These are phyloP conservation scores for Trichosporon ovoides DNA, from an alignment of 1,284 basidiomycete species.

Conservation along the genomic window DNA sequence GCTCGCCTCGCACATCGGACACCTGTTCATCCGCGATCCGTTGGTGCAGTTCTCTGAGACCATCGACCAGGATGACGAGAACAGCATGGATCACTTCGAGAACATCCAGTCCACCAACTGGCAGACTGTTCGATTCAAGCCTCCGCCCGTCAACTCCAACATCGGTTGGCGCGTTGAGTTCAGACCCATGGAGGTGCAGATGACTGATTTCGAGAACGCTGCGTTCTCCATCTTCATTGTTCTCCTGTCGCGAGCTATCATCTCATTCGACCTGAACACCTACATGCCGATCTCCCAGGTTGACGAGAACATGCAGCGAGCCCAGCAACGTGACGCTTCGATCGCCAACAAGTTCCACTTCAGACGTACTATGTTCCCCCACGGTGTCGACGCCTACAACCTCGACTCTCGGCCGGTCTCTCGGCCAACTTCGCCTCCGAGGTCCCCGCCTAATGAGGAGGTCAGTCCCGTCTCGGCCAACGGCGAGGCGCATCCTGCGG, in stretches of 20 bases:
- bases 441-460: constrained; percentile 22
- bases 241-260: constrained; percentile 85
- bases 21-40: constrained; percentile 96
- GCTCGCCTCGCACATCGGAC: constrained; percentile 85
- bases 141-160: constrained; percentile 80
- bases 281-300: constrained; percentile 99
- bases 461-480: constrained; percentile 2
- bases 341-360: constrained; percentile 76
- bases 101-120: constrained; percentile 99
- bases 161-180: constrained; percentile 99
- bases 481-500: neutral
- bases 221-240: constrained; percentile 94
- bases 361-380: constrained; percentile 77
- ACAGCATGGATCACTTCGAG: constrained; percentile 95
- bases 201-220: constrained; percentile 98
- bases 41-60: constrained; percentile 93
- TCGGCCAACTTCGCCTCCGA: neutral
- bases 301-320: constrained; percentile 91
- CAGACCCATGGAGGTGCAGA: constrained; percentile 96
- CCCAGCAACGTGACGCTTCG: constrained; percentile 78
- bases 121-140: constrained; percentile 99
- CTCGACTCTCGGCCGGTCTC: constrained; percentile 38
- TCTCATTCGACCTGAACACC: constrained; percentile 85
- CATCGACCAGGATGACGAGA: constrained; percentile 81
- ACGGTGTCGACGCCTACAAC: constrained; percentile 42